Evolutionary conservation across 106 monocot genomes (phyloP), one percentile per base, ranked within the genome.

Genomic region (Dendrobium nobile): DNA sequence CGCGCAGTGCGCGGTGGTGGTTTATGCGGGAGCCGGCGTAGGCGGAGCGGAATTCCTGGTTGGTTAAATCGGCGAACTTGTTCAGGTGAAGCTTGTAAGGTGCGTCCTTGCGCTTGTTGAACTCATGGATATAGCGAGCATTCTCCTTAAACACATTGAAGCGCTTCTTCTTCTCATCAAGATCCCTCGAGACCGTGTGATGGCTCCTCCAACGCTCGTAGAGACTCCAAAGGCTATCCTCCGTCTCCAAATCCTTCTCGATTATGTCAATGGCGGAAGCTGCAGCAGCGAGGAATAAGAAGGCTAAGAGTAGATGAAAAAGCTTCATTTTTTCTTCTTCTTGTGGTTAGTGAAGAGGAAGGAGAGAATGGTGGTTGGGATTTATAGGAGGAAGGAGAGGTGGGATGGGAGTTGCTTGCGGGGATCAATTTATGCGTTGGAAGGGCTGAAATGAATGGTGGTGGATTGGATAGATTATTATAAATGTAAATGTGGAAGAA

Each of bases 81-180:
- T 91, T 91, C 72, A 91, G 88, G 17, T 37, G 59, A 9, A 92
- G 85, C 85, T 84, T 80, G 61, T 83, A 92, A 0, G 84, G 41
- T 0, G 41, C 75, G 48, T 83, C 70, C 0, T 41, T 68, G 51
- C 80, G 78, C 72, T 79, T 76, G 82, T 92, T 92, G 80, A 80
- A 79, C 79, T 67, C 75, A 67, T 90, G 83, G 73, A 90, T 90
- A 82, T 54, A 88, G 44, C 20, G 24, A 4, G 80, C 87, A 22
- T 89, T 92, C n/a, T 81, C 90, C 67, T 86, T 92, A 79, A 92
- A 90, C 78, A 85, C 80, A 27, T 90, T 77, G 81, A 92, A 92
- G 78, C 83, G 75, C 79, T 75, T 78, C 41, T 51, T 17, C 78
- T 88, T 86, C 83, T 90, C 92, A n/a, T 40, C 79, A 72, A 84